Evolutionary conservation across 768 basidiomycete genomes (phyloP).

Genomic region (Tylopilus plumbeoviolaceoides): DNA sequence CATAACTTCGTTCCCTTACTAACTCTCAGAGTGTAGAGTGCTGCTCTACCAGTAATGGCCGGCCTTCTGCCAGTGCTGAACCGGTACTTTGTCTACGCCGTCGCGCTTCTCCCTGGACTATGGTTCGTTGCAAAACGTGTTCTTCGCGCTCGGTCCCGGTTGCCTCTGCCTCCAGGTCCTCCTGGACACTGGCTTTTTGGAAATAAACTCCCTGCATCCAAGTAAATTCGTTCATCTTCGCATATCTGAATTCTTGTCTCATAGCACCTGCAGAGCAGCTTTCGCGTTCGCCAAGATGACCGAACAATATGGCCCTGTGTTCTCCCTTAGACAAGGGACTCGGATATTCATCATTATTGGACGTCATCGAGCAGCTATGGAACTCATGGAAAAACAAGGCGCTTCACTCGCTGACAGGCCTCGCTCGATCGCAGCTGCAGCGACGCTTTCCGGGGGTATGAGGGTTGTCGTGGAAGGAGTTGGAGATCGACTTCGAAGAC

Average conservation of each 20-base stretch:
- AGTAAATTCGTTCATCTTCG: background rate
- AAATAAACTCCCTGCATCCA: slow-evolving; percentile 6
- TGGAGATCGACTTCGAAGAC: slow-evolving; percentile 30
- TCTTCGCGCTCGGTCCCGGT: background rate
- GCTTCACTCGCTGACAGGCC: slow-evolving; percentile 34
- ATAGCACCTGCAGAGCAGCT: slow-evolving; percentile 4
- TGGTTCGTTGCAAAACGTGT: background rate
- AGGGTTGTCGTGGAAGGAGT: slow-evolving; percentile 23
- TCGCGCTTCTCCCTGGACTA: background rate
- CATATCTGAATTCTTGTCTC: background rate
- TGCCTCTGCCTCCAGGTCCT: slow-evolving; percentile 15
- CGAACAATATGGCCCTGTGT: slow-evolving; percentile 56
- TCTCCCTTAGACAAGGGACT: slow-evolving; percentile 47
- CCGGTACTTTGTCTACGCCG: background rate
- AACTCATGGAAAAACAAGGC: slow-evolving; percentile 40
- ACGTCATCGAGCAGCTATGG: slow-evolving; percentile 31
- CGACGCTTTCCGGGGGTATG: slow-evolving; percentile 33
- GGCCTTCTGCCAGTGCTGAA: background rate
- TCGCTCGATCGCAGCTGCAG: slow-evolving; percentile 32
- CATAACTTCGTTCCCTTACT: too few species aligned
- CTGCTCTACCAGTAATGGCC: background rate
- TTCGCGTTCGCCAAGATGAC: slow-evolving; percentile 51
- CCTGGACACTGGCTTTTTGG: slow-evolving; percentile 16
- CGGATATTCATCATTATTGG: slow-evolving; percentile 20
- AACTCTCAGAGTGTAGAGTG: too few species aligned